Conservation (phyloP, 805 yeast species). For the Ogataea kodamae region DNA sequence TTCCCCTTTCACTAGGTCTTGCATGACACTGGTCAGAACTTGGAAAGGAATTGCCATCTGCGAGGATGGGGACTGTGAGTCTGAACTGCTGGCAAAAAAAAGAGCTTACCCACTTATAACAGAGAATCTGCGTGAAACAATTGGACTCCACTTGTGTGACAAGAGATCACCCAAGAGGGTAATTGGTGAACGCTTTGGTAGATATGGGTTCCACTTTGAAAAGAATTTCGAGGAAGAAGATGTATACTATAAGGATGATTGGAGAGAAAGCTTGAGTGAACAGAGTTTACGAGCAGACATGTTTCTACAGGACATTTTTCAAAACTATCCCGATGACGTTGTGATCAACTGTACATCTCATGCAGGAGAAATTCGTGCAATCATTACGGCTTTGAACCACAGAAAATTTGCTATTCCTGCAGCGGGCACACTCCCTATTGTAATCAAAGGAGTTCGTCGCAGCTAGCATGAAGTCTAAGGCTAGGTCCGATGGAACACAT, state of each 20-base stretch:
- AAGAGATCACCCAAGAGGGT: constrained; percentile 43
- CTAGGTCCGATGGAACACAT: too few relatives aligned
- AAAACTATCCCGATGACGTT: constrained; percentile 29
- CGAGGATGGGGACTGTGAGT: constrained; percentile 24
- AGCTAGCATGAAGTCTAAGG: too few relatives aligned
- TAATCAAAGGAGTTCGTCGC: constrained; percentile 42
- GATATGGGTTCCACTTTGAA: constrained; percentile 42
- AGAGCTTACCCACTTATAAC: constrained; percentile 30
- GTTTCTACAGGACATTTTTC: constrained; percentile 43
- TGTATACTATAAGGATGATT: constrained; percentile 39
- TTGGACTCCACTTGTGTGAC: constrained; percentile 60
- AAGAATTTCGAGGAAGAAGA: constrained; percentile 49
- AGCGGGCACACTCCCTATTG: constrained; percentile 62
- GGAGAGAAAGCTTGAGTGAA: constrained; percentile 47
- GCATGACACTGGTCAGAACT: constrained; percentile 52
- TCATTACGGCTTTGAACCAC: constrained; percentile 50
- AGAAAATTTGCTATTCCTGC: constrained; percentile 57
- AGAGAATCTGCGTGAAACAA: constrained; percentile 57
- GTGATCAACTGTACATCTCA: constrained; percentile 53
- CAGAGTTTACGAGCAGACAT: constrained; percentile 47
- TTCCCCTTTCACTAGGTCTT: constrained; percentile 63
- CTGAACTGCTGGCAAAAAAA: constrained; percentile 9
- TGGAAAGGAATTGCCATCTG: constrained; percentile 40
- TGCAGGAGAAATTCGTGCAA: constrained; percentile 55
- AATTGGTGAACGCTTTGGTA: constrained; percentile 37